Evolutionary conservation across 495 filamentous ascomycete species (phyloP).

Genomic region (Bombardia bombarda): DNA sequence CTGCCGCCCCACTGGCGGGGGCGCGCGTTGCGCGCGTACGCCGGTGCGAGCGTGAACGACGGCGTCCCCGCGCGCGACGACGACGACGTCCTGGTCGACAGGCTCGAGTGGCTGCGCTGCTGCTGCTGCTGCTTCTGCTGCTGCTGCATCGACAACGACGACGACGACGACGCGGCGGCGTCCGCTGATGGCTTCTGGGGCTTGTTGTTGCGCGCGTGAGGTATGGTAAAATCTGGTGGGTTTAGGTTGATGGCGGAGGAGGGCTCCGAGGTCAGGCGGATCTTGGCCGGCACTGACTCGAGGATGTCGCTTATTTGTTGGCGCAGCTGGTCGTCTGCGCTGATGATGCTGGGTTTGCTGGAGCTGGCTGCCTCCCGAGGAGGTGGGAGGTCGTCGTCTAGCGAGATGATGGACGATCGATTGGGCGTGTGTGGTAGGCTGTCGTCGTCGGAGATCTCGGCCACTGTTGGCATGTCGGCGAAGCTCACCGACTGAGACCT

Average conservation of each 20-base stretch:
- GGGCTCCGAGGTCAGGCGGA: conserved; percentile 59
- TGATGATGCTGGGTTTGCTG: conserved; percentile 22
- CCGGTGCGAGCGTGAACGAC: conserved; percentile 63
- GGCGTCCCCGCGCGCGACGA: conserved; percentile 53
- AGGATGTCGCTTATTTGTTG: conserved; percentile 81
- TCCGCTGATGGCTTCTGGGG: no score
- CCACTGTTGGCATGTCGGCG: conserved; percentile 31
- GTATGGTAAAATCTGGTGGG: conserved; percentile 39
- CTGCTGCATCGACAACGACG: conserved; percentile 26
- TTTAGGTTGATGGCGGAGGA: conserved; percentile 35
- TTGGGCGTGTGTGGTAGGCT: conserved; percentile 18
- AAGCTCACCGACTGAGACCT: conserved; percentile 37
- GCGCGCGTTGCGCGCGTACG: conserved; percentile 35
- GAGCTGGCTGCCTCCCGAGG: conserved; percentile 27
- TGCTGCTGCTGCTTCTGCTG: conserved; percentile 24
- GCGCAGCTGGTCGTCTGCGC: conserved; percentile 62
- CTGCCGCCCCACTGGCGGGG: conserved; percentile 32
- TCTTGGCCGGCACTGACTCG: conserved; percentile 67
- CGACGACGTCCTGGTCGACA: conserved; percentile 25
- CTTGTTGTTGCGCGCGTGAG: no score
- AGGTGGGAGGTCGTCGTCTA: conserved; percentile 21
- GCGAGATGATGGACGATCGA: conserved; percentile 7
- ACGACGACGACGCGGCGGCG: no score
- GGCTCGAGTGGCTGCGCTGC: conserved; percentile 33
- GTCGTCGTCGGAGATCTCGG: conserved; percentile 23